A percentile compares a stretch with the other conserved stretches of the same genome.
Conservation (phyloP, 352 stramenopile species). For the Blastocystis sp. region DNA sequence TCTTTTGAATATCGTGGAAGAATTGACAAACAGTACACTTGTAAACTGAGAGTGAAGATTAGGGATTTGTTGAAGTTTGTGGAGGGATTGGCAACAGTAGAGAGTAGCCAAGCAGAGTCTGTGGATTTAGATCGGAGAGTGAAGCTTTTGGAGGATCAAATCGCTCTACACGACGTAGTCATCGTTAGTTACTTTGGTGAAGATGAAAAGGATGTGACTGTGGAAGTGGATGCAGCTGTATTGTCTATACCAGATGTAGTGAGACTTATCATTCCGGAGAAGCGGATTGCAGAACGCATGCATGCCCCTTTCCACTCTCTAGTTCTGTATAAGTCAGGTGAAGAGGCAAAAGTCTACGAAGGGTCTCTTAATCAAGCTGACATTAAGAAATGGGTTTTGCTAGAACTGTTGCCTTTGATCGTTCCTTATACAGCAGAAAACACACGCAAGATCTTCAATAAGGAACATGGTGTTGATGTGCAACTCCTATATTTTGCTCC, state of each 20-base stretch:
- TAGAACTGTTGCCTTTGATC: conserved; percentile 13
- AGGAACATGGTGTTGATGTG: background rate
- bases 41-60: background rate
- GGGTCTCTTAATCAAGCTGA: background rate
- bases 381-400: background rate
- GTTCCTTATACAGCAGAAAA: conserved; percentile 25
- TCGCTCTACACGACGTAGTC: background rate
- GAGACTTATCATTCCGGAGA: background rate
- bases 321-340: background rate
- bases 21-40: background rate
- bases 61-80: conserved; percentile 11
- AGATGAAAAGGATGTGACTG: background rate
- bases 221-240: background rate
- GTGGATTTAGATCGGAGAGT: background rate
- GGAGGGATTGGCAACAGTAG: background rate
- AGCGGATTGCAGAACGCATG: background rate
- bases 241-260: conserved; percentile 2
- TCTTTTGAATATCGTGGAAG: background rate
- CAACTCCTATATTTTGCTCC: conserved; percentile 36
- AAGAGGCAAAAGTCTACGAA: background rate
- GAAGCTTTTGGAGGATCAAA: background rate
- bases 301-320: background rate
- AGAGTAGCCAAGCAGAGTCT: background rate
- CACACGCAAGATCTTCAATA: background rate
- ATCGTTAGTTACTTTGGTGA: background rate